Base-by-base conservation (phyloP, 306 rosid species). In the Prunus persica region DNA sequence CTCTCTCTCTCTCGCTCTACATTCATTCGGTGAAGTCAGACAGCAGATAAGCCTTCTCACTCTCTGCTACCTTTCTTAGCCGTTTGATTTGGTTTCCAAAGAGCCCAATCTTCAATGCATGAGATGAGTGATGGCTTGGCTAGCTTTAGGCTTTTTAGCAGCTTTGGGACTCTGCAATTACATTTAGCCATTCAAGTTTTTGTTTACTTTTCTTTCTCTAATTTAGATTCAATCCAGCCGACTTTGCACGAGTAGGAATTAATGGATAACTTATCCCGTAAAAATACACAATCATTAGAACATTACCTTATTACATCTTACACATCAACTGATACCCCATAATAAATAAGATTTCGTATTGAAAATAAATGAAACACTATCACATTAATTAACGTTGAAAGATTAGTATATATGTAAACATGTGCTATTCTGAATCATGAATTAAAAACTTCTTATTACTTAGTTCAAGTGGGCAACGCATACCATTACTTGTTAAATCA, bases 91-190 rank as follows among this genome's bases (percentile, higher is more conserved):
- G 67, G 64, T 3, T 18, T 30, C 22, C 60, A 20, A 22, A 24
- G 2, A 75, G 47, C 63, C 51, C 52, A 27, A 38, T 51, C 69
- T 66, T 57, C 60, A 5, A 38, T 32, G 65, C 58, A 2, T 63
- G 58, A 72, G 41, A 20, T 11, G 15, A 22, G 11, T 15, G 28
- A 69, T 65, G 82, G 77, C 84, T 80, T 28, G 43, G 74, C 81
- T 66, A 16, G 15, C 56, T 34, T 18, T 9, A 66, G 32, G 61
- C 69, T 30, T 46, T 67, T 71, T 16, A 11, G 32, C 75, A 8
- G 67, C 73, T 28, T 28, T 30, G 67, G 7, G 1, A 7, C 52
- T 4, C 20, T 22, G 49, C 73, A 57, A 58, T 43, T 43, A 50
- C 32, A 2, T 67, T 34, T 16, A 50, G 11, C 14, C 45, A 8